Percentiles rank a stretch among this genome's conserved stretches.
Evolutionary conservation across 345 rosid genomes (phyloP).

Genomic region (Dipteronia sinensis): DNA sequence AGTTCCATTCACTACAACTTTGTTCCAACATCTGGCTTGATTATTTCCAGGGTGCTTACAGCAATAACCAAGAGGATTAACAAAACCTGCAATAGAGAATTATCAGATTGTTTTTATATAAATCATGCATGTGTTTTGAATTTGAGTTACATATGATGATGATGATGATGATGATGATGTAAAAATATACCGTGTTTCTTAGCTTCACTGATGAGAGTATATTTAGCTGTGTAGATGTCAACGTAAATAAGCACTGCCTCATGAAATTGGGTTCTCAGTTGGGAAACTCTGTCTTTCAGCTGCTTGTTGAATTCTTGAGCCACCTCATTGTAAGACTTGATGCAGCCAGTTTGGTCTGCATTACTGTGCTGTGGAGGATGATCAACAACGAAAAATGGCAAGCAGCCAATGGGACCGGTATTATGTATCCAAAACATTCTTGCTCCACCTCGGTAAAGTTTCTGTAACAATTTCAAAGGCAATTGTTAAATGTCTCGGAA

Average conservation of each 20-base stretch:
- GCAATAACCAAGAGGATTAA: conserved; percentile 24
- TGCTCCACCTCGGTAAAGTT: conserved; percentile 34
- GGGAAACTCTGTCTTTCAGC: conserved; percentile 28
- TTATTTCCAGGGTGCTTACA: conserved; percentile 30
- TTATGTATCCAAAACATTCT: conserved; percentile 48
- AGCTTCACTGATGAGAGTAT: conserved; percentile 30
- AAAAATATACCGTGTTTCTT: conserved; percentile 26
- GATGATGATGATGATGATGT: background rate
- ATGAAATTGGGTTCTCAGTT: conserved; percentile 33
- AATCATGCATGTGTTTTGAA: background rate
- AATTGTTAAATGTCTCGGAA: background rate
- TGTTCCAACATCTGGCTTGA: conserved; percentile 26
- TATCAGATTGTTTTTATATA: background rate
- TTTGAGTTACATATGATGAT: no score
- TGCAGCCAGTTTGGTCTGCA: conserved; percentile 38
- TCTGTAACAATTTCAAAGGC: conserved; percentile 15
- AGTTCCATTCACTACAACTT: conserved; percentile 26
- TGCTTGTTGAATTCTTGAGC: conserved; percentile 37
- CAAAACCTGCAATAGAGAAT: conserved; percentile 27
- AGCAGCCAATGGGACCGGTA: conserved; percentile 51
- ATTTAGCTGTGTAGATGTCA: conserved; percentile 43
- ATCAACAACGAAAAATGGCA: conserved; percentile 30
- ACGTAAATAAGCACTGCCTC: conserved; percentile 32
- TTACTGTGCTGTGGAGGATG: conserved; percentile 18
- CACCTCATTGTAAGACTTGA: conserved; percentile 33